Percentiles rank a stretch among this genome's conserved stretches.
These are phyloP conservation scores for Nyctanthes arbortristis DNA, from an alignment of 257 asterid species.

Conservation along the genomic window DNA sequence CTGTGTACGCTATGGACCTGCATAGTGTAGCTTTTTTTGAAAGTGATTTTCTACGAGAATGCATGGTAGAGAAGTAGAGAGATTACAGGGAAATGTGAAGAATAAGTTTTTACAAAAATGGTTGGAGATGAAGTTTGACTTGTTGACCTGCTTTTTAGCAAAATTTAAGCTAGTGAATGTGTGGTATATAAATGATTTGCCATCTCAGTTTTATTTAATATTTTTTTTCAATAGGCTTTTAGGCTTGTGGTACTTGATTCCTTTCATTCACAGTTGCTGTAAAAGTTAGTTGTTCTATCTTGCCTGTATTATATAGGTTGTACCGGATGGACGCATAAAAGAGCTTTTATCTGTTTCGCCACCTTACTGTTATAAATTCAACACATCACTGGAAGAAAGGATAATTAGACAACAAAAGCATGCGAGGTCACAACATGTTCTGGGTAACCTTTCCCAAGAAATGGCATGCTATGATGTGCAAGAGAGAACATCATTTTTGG, in stretches of 20 bases:
- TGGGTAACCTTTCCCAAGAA: not conserved
- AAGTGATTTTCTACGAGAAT: too few relatives aligned
- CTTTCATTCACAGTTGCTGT: not conserved
- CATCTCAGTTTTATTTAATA: not conserved
- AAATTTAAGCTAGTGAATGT: too few relatives aligned
- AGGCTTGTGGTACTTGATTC: not conserved
- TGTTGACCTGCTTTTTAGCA: too few relatives aligned
- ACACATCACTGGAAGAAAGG: not conserved
- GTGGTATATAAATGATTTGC: not conserved
- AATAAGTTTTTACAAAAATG: too few relatives aligned
- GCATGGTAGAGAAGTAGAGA: too few relatives aligned
- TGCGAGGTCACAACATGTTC: not conserved
- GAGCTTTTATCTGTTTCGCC: not conserved
- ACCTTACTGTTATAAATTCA: not conserved
- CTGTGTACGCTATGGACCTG: too few relatives aligned
- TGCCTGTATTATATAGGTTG: not conserved
- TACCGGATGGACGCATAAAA: not conserved
- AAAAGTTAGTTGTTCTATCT: not conserved
- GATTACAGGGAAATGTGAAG: too few relatives aligned
- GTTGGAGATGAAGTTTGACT: too few relatives aligned
- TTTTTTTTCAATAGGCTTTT: not conserved
- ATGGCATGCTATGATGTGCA: not conserved
- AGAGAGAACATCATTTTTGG: not conserved
- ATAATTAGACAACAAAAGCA: not conserved
- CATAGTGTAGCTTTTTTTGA: too few relatives aligned